These are phyloP conservation scores for Fonsecaea multimorphosa DNA, from an alignment of 2,329 filamentous ascomycete species.

Conservation along the genomic window DNA sequence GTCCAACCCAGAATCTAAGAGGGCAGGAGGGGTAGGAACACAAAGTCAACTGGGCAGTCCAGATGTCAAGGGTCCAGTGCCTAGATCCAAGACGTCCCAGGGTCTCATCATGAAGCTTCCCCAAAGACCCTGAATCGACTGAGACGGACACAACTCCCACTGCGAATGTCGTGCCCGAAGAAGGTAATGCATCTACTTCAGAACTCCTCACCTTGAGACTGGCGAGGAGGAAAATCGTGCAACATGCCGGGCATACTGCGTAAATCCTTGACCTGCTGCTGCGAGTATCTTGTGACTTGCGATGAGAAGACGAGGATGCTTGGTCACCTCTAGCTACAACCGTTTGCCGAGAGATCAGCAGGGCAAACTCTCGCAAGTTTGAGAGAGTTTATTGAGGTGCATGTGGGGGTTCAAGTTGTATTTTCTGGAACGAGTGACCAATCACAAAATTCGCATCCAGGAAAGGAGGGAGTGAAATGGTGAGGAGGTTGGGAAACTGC, in stretches of 20 bases:
- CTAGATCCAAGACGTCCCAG: neutral
- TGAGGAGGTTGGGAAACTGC: conserved; percentile 25
- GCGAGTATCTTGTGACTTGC: conserved; percentile 26
- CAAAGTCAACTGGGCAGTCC: conserved; percentile 4
- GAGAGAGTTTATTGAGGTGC: neutral
- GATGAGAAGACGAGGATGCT: conserved; percentile 17
- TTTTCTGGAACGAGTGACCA: conserved; percentile 13
- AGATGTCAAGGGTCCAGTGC: conserved; percentile 17
- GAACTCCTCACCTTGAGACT: neutral
- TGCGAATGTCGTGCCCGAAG: neutral
- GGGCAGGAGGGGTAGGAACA: conserved; percentile 12
- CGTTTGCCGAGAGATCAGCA: conserved; percentile 11
- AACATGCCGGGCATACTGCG: neutral
- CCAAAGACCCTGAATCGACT: conserved; percentile 3
- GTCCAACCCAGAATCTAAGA: neutral
- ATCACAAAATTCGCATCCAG: conserved; percentile 23
- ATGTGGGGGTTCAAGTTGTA: neutral
- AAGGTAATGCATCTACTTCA: neutral
- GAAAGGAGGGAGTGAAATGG: conserved; percentile 6
- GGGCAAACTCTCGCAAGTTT: conserved; percentile 7
- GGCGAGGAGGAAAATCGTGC: neutral
- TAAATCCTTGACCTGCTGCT: conserved; percentile 3
- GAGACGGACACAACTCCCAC: neutral
- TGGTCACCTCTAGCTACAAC: conserved; percentile 4
- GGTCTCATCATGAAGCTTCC: neutral